These are phyloP conservation scores for Typha latifolia DNA, from an alignment of 176 grass and related monocot species.

Conservation along the genomic window DNA sequence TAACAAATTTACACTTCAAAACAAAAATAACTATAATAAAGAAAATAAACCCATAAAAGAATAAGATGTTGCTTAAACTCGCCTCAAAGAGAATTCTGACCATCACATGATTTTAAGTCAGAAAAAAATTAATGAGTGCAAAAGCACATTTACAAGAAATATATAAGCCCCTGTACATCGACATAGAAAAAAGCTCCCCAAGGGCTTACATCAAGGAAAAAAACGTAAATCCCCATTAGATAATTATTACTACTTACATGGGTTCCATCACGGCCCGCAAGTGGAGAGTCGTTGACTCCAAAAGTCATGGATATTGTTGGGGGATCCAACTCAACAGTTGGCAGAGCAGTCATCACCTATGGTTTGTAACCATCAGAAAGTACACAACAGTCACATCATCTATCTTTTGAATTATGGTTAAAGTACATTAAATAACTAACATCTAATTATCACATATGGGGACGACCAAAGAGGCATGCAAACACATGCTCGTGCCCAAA, in stretches of 20 bases:
- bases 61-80: too few relatives aligned
- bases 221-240: not conserved
- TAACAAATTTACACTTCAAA: too few relatives aligned
- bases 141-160: not conserved
- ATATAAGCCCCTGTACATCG: too few relatives aligned
- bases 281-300: slow-evolving; percentile 92
- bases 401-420: not conserved
- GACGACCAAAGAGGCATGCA: too few relatives aligned
- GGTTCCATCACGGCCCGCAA: slow-evolving; percentile 79
- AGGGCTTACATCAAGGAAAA: not conserved
- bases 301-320: slow-evolving; percentile 99
- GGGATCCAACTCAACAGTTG: slow-evolving; percentile 85
- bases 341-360: slow-evolving; percentile 83
- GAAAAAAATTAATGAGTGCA: not conserved
- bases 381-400: not conserved
- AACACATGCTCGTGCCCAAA: too few relatives aligned
- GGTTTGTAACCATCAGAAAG: slow-evolving; percentile 22
- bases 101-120: not conserved
- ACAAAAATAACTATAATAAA: too few relatives aligned
- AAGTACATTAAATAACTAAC: too few relatives aligned
- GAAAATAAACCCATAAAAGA: too few relatives aligned
- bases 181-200: not conserved
- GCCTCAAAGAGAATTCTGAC: too few relatives aligned
- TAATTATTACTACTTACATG: slow-evolving; percentile 58
- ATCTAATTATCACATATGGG: too few relatives aligned